Conservation (phyloP, 371 early-diverging fungal genomes). For the Rhizopus sp. region DNA sequence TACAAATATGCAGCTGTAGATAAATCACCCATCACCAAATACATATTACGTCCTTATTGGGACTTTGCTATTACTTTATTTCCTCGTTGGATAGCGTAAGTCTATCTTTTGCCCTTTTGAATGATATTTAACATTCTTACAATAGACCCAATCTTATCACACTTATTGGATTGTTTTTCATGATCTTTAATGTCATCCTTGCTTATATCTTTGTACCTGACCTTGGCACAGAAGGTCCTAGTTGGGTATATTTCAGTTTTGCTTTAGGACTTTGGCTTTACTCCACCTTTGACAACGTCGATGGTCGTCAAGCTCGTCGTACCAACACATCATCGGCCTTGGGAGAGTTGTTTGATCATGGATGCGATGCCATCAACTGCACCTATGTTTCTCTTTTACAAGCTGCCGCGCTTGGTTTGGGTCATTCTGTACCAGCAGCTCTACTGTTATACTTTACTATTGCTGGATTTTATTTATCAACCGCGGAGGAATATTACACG, state of each 20-base stretch:
- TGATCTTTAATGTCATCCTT: conserved; percentile 76
- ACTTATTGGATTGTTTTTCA: conserved; percentile 89
- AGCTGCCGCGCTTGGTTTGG: conserved; percentile 83
- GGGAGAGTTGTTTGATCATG: conserved; percentile 96
- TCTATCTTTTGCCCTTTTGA: conserved; percentile 1
- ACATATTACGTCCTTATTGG: conserved; percentile 89
- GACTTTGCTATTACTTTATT: conserved; percentile 85
- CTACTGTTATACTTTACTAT: conserved; percentile 70
- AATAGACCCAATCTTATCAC: conserved; percentile 96
- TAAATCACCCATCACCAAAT: conserved; percentile 83
- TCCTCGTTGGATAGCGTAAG: conserved; percentile 94
- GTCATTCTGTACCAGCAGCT: conserved; percentile 71
- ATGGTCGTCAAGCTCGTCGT: conserved; percentile 97
- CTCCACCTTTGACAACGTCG: conserved; percentile 96
- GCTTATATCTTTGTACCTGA: conserved; percentile 74
- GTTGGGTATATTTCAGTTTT: conserved; percentile 88
- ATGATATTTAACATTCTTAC: neutral
- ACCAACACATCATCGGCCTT: conserved; percentile 91
- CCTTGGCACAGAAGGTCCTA: conserved; percentile 69
- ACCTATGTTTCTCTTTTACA: conserved; percentile 85
- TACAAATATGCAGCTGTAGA: conserved; percentile 88
- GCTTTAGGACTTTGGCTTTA: conserved; percentile 92
- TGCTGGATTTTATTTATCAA: conserved; percentile 88
- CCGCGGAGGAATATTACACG: conserved; percentile 97
- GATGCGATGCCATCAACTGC: conserved; percentile 95